Percentiles rank a stretch among this genome's conserved stretches.
Conservation (phyloP, 169 alveolate genomes). For the Plasmodium knowlesi region DNA sequence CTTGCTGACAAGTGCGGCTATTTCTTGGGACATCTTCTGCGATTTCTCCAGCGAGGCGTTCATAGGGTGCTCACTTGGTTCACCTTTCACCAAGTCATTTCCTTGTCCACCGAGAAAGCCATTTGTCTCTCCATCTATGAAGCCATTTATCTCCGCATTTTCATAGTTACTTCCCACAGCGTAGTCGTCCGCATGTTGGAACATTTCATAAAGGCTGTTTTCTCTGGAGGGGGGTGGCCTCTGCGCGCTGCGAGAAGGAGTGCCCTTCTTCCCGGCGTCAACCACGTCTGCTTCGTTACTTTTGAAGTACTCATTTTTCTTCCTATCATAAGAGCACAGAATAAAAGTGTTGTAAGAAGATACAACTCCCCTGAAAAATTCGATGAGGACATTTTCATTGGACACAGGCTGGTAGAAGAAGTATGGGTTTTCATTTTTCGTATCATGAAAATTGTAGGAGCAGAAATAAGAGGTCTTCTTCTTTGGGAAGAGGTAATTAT, state of each 20-base stretch:
- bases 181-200: background rate
- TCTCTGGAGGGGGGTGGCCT: background rate
- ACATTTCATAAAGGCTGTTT: background rate
- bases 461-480: constrained; percentile 68
- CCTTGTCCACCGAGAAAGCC: background rate
- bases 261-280: constrained; percentile 1
- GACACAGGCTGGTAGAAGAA: constrained; percentile 70
- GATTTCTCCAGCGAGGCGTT: constrained; percentile 11
- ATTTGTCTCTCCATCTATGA: background rate
- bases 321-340: constrained; percentile 45
- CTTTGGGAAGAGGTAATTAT: constrained; percentile 52
- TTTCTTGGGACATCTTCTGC: constrained; percentile 55
- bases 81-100: background rate
- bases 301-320: constrained; percentile 49
- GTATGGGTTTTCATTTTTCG: constrained; percentile 72
- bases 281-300: background rate
- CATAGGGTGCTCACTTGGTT: background rate
- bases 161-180: background rate
- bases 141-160: background rate
- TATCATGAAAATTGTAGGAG: constrained; percentile 73
- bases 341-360: constrained; percentile 69
- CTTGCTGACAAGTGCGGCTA: constrained; percentile 41
- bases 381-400: constrained; percentile 42
- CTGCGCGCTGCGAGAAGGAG: background rate
- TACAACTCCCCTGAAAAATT: constrained; percentile 60